Conservation (phyloP, 2,329 filamentous ascomycete species). For the Ascochyta lentis region DNA sequence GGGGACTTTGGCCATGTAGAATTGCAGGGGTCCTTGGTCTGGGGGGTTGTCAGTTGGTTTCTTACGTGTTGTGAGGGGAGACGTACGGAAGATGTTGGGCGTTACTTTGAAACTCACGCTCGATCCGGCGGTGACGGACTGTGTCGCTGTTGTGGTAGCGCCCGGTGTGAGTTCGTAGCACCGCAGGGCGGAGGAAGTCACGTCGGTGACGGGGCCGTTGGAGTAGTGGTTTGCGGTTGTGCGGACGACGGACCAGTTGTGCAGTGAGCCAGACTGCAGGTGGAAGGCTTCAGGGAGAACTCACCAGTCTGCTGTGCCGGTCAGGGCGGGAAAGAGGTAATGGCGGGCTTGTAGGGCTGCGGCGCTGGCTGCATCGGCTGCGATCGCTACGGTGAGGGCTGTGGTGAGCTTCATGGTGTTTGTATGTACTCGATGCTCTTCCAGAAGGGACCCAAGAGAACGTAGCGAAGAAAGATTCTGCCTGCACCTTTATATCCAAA, state of each 20-base stretch:
- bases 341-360: conserved; percentile 38
- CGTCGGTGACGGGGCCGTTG: conserved; percentile 40
- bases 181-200: conserved; percentile 39
- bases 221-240: conserved; percentile 41
- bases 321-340: conserved; percentile 9
- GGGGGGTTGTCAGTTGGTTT: background rate
- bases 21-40: conserved; percentile 45
- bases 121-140: conserved; percentile 39
- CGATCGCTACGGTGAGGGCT: conserved; percentile 27
- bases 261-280: too few relatives aligned
- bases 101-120: conserved; percentile 42
- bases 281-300: background rate
- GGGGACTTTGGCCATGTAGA: conserved; percentile 49
- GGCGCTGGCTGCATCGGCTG: conserved; percentile 26
- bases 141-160: conserved; percentile 23
- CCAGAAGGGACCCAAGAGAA: background rate
- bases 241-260: conserved; percentile 42
- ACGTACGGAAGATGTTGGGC: conserved; percentile 35
- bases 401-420: conserved; percentile 36
- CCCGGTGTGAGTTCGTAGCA: conserved; percentile 42
- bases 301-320: background rate
- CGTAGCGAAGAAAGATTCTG: background rate
- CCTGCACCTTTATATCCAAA: conserved; percentile 12
- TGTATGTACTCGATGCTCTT: background rate
- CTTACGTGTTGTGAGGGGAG: background rate